phyloP scores from a whole-genome alignment of 2,329 filamentous ascomycete genomes.

The Graphium sp. region DNA sequence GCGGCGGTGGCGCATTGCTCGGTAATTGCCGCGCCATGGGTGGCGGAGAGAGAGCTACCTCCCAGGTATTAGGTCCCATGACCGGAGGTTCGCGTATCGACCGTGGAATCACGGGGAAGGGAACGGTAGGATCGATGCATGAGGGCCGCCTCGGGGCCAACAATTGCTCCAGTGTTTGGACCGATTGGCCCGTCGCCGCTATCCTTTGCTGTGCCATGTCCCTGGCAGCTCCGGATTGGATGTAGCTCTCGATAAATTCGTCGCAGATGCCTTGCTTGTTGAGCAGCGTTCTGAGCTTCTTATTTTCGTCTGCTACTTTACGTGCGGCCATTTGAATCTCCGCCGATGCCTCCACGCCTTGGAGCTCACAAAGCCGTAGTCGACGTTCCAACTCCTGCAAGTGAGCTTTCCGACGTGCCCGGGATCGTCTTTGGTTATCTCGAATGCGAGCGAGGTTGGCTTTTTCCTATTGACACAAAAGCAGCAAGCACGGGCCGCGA shows the following conservation, averaged over 20 bases:
- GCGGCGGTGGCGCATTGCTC: too few species aligned
- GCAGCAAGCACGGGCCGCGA: too few species aligned
- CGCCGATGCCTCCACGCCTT: constrained; percentile 50
- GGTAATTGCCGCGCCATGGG: too few species aligned
- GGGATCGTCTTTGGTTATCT: constrained; percentile 63
- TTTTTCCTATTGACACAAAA: too few species aligned
- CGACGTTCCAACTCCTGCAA: constrained; percentile 47
- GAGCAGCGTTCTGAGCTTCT: constrained; percentile 41
- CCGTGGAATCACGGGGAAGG: constrained; percentile 12
- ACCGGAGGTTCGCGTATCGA: too few species aligned
- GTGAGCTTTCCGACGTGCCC: constrained; percentile 58
- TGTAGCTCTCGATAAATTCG: constrained; percentile 28
- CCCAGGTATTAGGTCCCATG: too few species aligned
- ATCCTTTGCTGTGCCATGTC: constrained; percentile 2
- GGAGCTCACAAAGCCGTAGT: constrained; percentile 43
- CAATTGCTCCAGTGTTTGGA: constrained; percentile 18
- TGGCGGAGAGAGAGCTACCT: too few species aligned
- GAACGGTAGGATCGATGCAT: constrained; percentile 10
- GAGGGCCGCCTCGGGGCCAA: constrained; percentile 17
- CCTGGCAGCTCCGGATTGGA: constrained; percentile 11
- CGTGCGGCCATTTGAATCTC: constrained; percentile 57
- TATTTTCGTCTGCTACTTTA: constrained; percentile 54
- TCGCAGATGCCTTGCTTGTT: constrained; percentile 38
- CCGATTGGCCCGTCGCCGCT: constrained; percentile 6
- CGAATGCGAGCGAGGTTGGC: constrained; percentile 40